Evolutionary conservation across 1,139 yeast genomes (phyloP).

Genomic region (Taphrina flavorubra): DNA sequence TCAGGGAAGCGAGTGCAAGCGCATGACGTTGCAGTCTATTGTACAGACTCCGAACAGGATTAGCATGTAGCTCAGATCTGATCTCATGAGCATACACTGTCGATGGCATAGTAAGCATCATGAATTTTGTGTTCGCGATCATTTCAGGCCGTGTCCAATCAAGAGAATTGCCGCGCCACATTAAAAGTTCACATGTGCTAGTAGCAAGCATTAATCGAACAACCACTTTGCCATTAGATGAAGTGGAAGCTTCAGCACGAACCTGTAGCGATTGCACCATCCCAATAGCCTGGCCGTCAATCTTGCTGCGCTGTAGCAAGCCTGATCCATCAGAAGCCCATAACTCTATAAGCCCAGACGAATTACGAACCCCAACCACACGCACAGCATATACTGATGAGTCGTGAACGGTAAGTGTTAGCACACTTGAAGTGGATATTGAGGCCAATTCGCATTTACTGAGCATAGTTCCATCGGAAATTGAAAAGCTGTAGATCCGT

Average conservation of each 20-base stretch:
- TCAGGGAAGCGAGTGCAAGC: background rate
- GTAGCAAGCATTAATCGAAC: conserved; percentile 35
- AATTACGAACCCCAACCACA: background rate
- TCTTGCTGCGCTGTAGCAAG: background rate
- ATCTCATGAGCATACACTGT: background rate
- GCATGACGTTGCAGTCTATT: background rate
- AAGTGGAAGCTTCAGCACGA: conserved; percentile 16
- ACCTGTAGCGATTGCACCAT: background rate
- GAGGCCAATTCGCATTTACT: background rate
- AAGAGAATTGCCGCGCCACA: conserved; percentile 35
- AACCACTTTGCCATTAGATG: conserved; percentile 6
- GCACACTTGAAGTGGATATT: background rate
- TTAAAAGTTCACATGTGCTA: conserved; percentile 18
- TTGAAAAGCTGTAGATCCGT: background rate
- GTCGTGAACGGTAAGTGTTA: background rate
- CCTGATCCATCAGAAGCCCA: background rate
- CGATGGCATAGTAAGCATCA: conserved; percentile 49
- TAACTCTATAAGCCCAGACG: background rate
- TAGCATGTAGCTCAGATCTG: background rate
- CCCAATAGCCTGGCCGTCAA: background rate
- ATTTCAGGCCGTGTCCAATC: conserved; percentile 61
- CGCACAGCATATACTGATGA: background rate
- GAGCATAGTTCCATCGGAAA: background rate
- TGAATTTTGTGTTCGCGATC: conserved; percentile 54
- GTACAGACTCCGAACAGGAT: background rate